Conservation (phyloP, 768 basidiomycete species). For the Psilocybe subaeruginosa region DNA sequence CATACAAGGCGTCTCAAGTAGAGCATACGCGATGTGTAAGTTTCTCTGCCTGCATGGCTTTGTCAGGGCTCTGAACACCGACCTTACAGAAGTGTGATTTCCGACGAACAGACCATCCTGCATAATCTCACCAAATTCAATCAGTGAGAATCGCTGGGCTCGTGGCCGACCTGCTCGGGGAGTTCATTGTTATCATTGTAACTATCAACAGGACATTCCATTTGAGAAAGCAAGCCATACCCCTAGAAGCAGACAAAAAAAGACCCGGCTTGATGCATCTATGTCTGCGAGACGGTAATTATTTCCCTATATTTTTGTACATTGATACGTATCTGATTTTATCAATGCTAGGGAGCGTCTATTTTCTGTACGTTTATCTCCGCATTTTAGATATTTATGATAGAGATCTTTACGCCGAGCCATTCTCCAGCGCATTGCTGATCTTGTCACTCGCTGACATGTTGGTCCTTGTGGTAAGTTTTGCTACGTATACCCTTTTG, state of each 20-base stretch:
- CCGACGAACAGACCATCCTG: not conserved
- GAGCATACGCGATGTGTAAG: slow-evolving; percentile 16
- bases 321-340: not conserved
- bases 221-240: slow-evolving; percentile 23
- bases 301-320: not conserved
- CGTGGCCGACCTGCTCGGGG: slow-evolving; percentile 30
- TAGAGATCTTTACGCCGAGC: not conserved
- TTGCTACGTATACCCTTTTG: not conserved
- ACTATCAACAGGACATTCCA: slow-evolving; percentile 29
- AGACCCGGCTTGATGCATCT: slow-evolving; percentile 26
- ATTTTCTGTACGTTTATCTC: slow-evolving; percentile 27
- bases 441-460: slow-evolving; percentile 34
- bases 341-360: slow-evolving; percentile 19
- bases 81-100: slow-evolving; percentile 1
- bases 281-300: slow-evolving; percentile 28
- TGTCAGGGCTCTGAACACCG: not conserved
- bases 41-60: not conserved
- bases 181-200: slow-evolving; percentile 31
- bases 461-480: slow-evolving; percentile 32
- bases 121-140: not conserved
- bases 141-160: slow-evolving; percentile 32
- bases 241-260: slow-evolving; percentile 18
- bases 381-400: not conserved
- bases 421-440: slow-evolving; percentile 23
- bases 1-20: slow-evolving; percentile 12